Evolutionary conservation across 768 basidiomycete genomes (phyloP).

Genomic region (Xerocomus brunneocitrinus): DNA sequence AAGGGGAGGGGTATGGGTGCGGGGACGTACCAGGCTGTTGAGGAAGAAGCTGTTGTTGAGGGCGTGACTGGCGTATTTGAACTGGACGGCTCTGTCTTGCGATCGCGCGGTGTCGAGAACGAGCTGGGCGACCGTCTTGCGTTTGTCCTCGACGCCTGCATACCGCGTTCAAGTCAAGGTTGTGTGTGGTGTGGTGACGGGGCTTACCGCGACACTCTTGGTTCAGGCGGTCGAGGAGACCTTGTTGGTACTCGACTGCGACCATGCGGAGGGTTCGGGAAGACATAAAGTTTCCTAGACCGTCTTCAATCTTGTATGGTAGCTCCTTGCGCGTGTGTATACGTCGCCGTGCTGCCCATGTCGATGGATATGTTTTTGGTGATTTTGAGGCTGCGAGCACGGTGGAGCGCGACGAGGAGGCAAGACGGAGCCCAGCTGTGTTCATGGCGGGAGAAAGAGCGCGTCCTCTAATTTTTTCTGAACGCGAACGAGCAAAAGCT

Average conservation of each 20-base stretch:
- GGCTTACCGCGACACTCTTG: slow-evolving; percentile 65
- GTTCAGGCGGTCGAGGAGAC: slow-evolving; percentile 72
- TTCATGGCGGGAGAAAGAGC: slow-evolving; percentile 16
- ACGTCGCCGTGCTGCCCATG: slow-evolving; percentile 28
- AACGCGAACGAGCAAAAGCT: background rate
- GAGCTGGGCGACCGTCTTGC: slow-evolving; percentile 61
- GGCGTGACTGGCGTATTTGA: slow-evolving; percentile 89
- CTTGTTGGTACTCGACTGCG: slow-evolving; percentile 82
- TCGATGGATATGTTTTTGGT: slow-evolving; percentile 4
- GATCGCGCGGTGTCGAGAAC: slow-evolving; percentile 62
- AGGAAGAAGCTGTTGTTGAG: slow-evolving; percentile 97
- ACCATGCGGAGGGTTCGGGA: slow-evolving; percentile 66
- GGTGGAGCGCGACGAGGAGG: slow-evolving; percentile 18
- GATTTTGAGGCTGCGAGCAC: slow-evolving; percentile 15
- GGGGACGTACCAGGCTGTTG: slow-evolving; percentile 65
- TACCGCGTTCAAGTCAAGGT: background rate
- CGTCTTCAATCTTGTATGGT: slow-evolving; percentile 64
- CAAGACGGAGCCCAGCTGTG: slow-evolving; percentile 17
- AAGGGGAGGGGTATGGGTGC: background rate
- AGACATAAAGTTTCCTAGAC: slow-evolving; percentile 75
- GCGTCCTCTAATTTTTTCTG: slow-evolving; percentile 6
- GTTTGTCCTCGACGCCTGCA: slow-evolving; percentile 53
- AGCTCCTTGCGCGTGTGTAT: slow-evolving; percentile 52
- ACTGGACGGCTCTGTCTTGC: slow-evolving; percentile 60
- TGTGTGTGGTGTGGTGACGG: background rate